These are phyloP conservation scores for Myochromella boudieri DNA, from an alignment of 768 basidiomycete species.

Conservation along the genomic window DNA sequence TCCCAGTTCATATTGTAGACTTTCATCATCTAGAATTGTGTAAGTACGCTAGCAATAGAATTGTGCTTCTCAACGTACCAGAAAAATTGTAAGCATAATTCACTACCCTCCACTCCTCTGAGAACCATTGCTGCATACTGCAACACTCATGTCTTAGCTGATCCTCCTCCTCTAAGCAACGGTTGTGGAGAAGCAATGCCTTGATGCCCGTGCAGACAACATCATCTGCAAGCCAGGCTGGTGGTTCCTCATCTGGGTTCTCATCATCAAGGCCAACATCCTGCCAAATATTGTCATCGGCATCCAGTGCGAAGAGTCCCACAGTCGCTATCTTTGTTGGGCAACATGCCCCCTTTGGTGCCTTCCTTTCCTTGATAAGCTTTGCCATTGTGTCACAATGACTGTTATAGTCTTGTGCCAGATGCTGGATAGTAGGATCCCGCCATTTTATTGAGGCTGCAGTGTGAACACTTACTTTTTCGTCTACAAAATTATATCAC, in stretches of 20 bases:
- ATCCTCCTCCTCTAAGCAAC: not conserved
- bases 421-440: too few species aligned
- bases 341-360: slow-evolving; percentile 13
- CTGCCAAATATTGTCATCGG: slow-evolving; percentile 30
- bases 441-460: too few species aligned
- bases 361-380: slow-evolving; percentile 17
- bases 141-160: slow-evolving; percentile 1
- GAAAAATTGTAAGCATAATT: not conserved
- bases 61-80: not conserved
- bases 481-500: too few species aligned
- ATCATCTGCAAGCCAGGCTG: not conserved
- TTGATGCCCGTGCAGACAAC: not conserved
- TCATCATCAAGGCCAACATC: slow-evolving; percentile 27
- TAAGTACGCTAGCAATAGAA: not conserved
- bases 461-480: too few species aligned
- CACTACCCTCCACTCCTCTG: not conserved
- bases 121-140: not conserved
- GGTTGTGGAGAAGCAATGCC: not conserved
- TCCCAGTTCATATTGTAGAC: not conserved
- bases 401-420: slow-evolving; percentile 21
- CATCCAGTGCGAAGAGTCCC: slow-evolving; percentile 24
- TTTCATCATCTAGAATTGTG: not conserved
- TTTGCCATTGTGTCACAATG: slow-evolving; percentile 15
- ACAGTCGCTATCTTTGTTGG: slow-evolving; percentile 20
- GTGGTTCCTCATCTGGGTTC: not conserved